These are phyloP conservation scores for Ophiostoma australiae DNA, from an alignment of 2,329 filamentous ascomycete genomes.

Conservation along the genomic window DNA sequence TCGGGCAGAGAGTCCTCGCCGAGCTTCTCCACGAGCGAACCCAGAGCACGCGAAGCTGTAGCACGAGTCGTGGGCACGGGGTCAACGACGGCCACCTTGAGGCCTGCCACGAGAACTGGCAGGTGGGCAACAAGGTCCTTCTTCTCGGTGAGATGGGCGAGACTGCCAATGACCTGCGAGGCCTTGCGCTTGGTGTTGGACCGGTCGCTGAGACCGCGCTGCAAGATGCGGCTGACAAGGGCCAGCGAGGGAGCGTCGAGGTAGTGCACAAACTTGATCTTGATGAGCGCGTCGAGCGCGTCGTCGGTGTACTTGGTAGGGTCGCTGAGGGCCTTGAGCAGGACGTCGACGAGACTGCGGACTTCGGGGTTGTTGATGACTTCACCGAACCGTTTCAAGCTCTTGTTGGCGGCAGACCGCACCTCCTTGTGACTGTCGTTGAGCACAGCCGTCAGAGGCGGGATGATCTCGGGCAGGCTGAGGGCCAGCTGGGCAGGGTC, in stretches of 20 bases:
- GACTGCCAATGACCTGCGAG: slow-evolving; percentile 93
- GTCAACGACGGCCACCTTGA: slow-evolving; percentile 85
- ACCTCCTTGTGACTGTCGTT: slow-evolving; percentile 99
- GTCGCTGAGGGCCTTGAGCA: slow-evolving; percentile 94
- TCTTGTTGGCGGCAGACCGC: slow-evolving; percentile 83
- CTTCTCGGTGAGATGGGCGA: slow-evolving; percentile 93
- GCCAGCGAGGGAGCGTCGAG: slow-evolving; percentile 95
- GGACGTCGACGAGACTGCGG: slow-evolving; percentile 81
- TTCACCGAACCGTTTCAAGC: slow-evolving; percentile 94
- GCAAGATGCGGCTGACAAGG: slow-evolving; percentile 88
- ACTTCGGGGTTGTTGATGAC: slow-evolving; percentile 98
- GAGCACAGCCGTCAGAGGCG: slow-evolving; percentile 84
- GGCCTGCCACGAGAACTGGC: slow-evolving; percentile 83
- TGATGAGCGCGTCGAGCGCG: slow-evolving; percentile 88
- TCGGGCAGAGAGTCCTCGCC: slow-evolving; percentile 95
- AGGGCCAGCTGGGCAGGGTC: slow-evolving; percentile 90
- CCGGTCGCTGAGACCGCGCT: slow-evolving; percentile 83
- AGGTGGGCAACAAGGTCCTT: slow-evolving; percentile 89
- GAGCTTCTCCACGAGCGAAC: slow-evolving; percentile 95
- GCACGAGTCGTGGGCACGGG: slow-evolving; percentile 94
- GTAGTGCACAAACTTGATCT: slow-evolving; percentile 97
- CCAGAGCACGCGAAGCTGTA: slow-evolving; percentile 90
- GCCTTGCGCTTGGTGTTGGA: slow-evolving; percentile 96
- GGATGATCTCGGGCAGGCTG: slow-evolving; percentile 93
- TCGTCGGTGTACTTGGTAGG: slow-evolving; percentile 96